Evolutionary conservation across 257 asterid species (phyloP).

Genomic region (Lavandula angustifolia): DNA sequence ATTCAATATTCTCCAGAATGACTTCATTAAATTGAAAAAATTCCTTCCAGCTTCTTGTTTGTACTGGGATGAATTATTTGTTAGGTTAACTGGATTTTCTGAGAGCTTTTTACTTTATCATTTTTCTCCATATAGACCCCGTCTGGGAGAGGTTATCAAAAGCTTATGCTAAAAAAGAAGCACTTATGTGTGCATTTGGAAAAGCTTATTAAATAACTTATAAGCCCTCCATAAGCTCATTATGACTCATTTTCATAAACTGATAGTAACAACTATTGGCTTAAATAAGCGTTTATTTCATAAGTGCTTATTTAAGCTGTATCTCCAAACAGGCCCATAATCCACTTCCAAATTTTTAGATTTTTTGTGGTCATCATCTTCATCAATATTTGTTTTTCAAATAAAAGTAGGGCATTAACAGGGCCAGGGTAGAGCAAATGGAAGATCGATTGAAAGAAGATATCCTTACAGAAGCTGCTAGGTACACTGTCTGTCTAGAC

Average conservation of each 20-base stretch:
- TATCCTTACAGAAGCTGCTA: slow-evolving; percentile 80
- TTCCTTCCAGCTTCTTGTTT: slow-evolving; percentile 3
- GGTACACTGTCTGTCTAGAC: slow-evolving; percentile 44
- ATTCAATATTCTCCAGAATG: background rate
- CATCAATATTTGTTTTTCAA: slow-evolving; percentile 47
- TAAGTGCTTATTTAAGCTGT: too few relatives aligned
- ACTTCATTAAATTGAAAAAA: slow-evolving; percentile 6
- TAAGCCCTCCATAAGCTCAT: too few relatives aligned
- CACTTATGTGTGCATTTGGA: too few relatives aligned
- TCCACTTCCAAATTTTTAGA: slow-evolving; percentile 25
- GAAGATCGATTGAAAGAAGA: slow-evolving; percentile 96
- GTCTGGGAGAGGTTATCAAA: too few relatives aligned
- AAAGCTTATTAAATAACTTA: too few relatives aligned
- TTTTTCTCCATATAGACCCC: slow-evolving; percentile 10
- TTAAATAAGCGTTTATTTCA: too few relatives aligned
- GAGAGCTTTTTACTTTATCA: slow-evolving; percentile 30
- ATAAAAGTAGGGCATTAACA: slow-evolving; percentile 94
- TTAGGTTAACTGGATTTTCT: slow-evolving; percentile 26
- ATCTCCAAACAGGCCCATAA: background rate
- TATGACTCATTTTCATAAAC: too few relatives aligned
- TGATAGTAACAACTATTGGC: too few relatives aligned
- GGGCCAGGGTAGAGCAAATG: slow-evolving; percentile 98
- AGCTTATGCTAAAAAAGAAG: too few relatives aligned
- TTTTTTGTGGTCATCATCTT: slow-evolving; percentile 32
- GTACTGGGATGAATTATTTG: slow-evolving; percentile 20